Evolutionary conservation across 805 yeast species (phyloP).

Genomic region (Debaryomyces prosopidis): DNA sequence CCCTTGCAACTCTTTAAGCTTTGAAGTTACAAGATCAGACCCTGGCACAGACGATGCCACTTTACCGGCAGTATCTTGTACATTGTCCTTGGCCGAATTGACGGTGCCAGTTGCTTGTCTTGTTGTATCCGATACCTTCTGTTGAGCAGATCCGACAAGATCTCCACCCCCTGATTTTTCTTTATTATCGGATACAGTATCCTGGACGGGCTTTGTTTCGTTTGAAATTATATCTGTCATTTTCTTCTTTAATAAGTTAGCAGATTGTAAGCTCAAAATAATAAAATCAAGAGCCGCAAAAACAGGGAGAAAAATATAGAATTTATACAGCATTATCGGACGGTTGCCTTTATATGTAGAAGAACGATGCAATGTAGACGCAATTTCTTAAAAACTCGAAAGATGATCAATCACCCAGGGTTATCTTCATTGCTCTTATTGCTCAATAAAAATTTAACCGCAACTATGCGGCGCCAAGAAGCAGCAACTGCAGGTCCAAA

Average conservation of each 20-base stretch:
- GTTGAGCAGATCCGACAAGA: no score
- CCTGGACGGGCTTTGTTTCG: not conserved
- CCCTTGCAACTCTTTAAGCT: constrained; percentile 1
- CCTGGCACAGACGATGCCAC: constrained; percentile 1
- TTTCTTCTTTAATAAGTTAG: not conserved
- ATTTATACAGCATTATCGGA: not conserved
- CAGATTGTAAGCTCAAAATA: not conserved
- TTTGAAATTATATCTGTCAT: not conserved
- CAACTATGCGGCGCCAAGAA: no score
- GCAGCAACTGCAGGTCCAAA: no score
- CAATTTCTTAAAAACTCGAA: no score
- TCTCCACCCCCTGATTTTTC: not conserved
- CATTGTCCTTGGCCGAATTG: constrained; percentile 1
- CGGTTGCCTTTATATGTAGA: not conserved
- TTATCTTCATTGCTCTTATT: no score
- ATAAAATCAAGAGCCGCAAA: not conserved
- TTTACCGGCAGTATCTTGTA: not conserved
- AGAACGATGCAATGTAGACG: not conserved
- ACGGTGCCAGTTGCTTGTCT: not conserved
- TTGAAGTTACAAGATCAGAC: not conserved
- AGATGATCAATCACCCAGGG: no score
- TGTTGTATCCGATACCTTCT: not conserved
- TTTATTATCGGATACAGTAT: not conserved
- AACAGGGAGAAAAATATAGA: not conserved
- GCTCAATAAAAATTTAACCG: no score